Evolutionary conservation across 2,329 filamentous ascomycete genomes (phyloP).

Genomic region (Xylaria sp.): DNA sequence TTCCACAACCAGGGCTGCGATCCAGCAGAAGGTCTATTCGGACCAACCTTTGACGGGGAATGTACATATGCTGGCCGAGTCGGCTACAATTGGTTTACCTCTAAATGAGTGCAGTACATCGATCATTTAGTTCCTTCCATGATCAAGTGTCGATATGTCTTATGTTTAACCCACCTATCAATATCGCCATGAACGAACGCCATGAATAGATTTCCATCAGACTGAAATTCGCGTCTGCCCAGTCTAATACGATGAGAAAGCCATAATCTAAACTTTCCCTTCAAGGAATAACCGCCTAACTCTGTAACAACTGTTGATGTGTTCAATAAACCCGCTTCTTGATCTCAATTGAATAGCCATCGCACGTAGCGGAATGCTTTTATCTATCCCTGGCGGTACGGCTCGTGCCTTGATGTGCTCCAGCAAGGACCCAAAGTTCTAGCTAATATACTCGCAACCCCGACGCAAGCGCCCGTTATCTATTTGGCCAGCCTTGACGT

Average conservation of each 20-base stretch:
- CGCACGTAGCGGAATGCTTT: conserved; percentile 17
- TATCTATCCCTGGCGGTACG: conserved; percentile 11
- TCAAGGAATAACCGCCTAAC: conserved; percentile 18
- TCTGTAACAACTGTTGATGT: conserved; percentile 44
- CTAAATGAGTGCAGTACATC: background rate
- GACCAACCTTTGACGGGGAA: background rate
- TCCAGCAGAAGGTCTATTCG: background rate
- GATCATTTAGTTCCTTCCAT: background rate
- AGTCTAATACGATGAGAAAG: background rate
- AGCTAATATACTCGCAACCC: conserved; percentile 40
- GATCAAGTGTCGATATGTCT: background rate
- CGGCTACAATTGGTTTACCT: background rate
- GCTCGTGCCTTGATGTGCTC: conserved; percentile 5
- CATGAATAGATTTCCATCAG: background rate
- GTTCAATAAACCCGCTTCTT: conserved; percentile 40
- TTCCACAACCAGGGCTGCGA: background rate
- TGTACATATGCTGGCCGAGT: background rate
- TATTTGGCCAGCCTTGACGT: conserved; percentile 32
- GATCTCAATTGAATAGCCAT: conserved; percentile 40
- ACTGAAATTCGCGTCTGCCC: background rate
- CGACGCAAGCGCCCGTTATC: conserved; percentile 43
- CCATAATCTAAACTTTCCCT: background rate
- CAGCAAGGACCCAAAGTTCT: conserved; percentile 14
- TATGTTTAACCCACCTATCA: background rate
- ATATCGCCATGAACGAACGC: background rate